Conservation (phyloP, 2,329 filamentous ascomycete species). For the Hysterium pulicare region DNA sequence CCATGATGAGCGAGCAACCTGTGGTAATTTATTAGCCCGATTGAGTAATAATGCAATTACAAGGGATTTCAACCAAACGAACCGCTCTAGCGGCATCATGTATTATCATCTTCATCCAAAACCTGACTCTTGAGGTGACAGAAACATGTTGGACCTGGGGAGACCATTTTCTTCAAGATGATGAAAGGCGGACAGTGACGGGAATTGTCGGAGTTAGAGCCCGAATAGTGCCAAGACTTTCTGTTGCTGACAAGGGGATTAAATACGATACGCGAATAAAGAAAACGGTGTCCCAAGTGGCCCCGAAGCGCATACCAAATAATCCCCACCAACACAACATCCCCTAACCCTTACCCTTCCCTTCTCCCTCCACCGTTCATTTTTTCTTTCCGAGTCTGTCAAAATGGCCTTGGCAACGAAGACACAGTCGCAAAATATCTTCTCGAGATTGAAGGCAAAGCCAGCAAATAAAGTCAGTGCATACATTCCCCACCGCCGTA, state of each 20-base stretch:
- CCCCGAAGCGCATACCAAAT: not conserved
- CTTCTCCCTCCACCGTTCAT: not conserved
- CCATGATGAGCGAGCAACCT: constrained; percentile 19
- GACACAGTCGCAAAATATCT: constrained; percentile 93
- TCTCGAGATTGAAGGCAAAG: constrained; percentile 94
- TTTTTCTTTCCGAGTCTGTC: constrained; percentile 2
- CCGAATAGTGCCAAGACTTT: no score
- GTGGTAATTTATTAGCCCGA: not conserved
- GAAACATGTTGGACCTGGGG: no score
- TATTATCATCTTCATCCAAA: not conserved
- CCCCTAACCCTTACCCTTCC: not conserved
- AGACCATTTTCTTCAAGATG: no score
- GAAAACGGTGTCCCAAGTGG: constrained; percentile 1
- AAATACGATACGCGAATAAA: not conserved
- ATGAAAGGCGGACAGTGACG: no score
- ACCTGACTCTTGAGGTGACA: no score
- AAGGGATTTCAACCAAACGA: constrained; percentile 4
- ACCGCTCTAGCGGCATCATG: constrained; percentile 4
- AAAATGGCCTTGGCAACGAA: constrained; percentile 72
- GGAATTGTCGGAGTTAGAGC: no score
- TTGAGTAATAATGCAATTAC: not conserved
- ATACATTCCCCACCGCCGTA: constrained; percentile 3
- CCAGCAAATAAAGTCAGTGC: constrained; percentile 81
- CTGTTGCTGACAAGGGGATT: no score
- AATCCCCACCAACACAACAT: constrained; percentile 1